Percentiles rank a stretch among this genome's conserved stretches.
Conservation (phyloP, 495 filamentous ascomycete species). For the Corynascus novoguineensis region DNA sequence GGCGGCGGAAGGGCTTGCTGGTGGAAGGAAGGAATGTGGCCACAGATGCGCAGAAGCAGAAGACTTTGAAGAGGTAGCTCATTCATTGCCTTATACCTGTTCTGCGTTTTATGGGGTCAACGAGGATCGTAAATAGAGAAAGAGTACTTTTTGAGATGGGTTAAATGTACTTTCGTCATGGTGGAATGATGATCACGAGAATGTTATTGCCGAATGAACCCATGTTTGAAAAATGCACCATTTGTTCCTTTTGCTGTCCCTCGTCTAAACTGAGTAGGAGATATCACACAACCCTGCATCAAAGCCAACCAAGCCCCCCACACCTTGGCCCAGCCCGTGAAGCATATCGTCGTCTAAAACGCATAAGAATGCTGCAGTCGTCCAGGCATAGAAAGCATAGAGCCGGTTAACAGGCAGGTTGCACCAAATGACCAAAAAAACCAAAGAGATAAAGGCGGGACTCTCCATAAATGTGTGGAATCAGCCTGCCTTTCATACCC, state of each 20-base stretch:
- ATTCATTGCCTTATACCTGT: not conserved
- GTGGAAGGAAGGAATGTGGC: conserved; percentile 68
- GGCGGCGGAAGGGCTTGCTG: conserved; percentile 77
- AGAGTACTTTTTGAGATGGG: not conserved
- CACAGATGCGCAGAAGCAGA: conserved; percentile 93
- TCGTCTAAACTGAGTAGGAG: conserved; percentile 15
- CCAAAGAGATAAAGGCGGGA: conserved; percentile 1
- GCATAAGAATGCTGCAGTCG: conserved; percentile 1
- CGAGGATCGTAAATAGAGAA: not conserved
- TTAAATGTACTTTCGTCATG: not conserved
- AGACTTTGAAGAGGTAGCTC: conserved; percentile 84
- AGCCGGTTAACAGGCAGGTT: conserved; percentile 6
- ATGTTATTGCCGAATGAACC: not conserved
- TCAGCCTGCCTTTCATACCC: conserved; percentile 1
- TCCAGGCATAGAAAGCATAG: not conserved
- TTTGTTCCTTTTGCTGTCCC: conserved; percentile 14
- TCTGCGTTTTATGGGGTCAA: not conserved
- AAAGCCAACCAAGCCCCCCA: conserved; percentile 1
- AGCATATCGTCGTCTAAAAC: conserved; percentile 9
- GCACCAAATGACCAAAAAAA: conserved; percentile 12
- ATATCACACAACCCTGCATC: not conserved
- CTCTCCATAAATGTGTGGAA: not conserved
- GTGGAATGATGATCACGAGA: not conserved
- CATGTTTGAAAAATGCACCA: conserved; percentile 1
- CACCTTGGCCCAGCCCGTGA: conserved; percentile 1